Evolutionary conservation across 495 filamentous ascomycete species (phyloP).

Genomic region (Parathielavia appendiculata): DNA sequence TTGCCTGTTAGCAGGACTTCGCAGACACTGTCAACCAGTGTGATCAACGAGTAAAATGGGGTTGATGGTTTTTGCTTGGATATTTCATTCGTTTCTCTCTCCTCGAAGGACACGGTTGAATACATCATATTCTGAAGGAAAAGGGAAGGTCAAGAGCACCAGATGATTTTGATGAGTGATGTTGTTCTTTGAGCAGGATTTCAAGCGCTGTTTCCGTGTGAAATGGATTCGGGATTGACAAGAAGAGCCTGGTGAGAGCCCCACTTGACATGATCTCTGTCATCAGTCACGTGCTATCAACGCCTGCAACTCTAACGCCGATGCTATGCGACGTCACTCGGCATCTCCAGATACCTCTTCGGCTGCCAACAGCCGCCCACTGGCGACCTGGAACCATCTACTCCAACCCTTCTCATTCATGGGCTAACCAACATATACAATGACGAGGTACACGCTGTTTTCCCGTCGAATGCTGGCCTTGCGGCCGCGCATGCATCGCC

Average conservation of each 20-base stretch:
- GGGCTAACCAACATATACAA: constrained; percentile 20
- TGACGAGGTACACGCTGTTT: constrained; percentile 25
- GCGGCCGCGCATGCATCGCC: constrained; percentile 3
- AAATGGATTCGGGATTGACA: no score
- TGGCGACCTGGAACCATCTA: neutral
- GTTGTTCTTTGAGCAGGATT: no score
- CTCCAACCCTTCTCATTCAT: constrained; percentile 7
- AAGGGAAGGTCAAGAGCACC: no score
- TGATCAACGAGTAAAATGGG: neutral
- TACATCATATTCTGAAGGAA: no score
- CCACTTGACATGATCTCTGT: no score
- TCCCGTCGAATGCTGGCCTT: constrained; percentile 18
- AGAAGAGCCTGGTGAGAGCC: no score
- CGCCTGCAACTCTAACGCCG: constrained; percentile 11
- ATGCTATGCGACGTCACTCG: constrained; percentile 29
- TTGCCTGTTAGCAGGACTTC: constrained; percentile 14
- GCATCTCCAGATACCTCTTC: constrained; percentile 1
- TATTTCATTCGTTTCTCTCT: neutral
- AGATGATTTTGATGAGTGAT: no score
- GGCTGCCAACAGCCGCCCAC: neutral
- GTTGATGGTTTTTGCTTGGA: neutral
- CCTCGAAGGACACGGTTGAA: no score
- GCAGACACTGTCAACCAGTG: neutral
- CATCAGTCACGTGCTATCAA: neutral
- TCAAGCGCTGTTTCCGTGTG: no score